These are phyloP conservation scores for Salix exigua DNA, from an alignment of 345 rosid genomes.

Conservation along the genomic window DNA sequence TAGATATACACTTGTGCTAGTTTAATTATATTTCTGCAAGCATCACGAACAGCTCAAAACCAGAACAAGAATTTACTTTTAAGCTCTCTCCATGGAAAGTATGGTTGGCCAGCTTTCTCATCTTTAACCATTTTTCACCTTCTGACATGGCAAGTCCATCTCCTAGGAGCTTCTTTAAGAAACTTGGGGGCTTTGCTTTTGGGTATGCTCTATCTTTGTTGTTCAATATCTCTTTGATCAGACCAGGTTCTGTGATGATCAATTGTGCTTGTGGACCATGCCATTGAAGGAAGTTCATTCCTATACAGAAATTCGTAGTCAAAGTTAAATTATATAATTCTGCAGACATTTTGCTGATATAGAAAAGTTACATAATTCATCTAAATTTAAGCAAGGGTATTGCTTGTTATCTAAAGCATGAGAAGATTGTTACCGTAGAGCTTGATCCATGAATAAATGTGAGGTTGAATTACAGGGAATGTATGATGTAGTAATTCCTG, in stretches of 20 bases:
- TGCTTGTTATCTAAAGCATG: background rate
- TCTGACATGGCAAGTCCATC: constrained; percentile 31
- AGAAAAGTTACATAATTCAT: background rate
- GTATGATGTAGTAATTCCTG: constrained; percentile 1
- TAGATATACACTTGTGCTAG: background rate
- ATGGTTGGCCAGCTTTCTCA: constrained; percentile 42
- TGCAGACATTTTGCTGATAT: background rate
- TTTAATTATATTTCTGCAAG: background rate
- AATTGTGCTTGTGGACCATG: constrained; percentile 32
- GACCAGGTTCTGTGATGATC: constrained; percentile 34
- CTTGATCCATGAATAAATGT: constrained; percentile 11
- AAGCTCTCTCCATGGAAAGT: constrained; percentile 46
- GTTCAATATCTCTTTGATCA: constrained; percentile 40
- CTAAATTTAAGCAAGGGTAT: background rate
- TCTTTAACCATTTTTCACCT: constrained; percentile 41
- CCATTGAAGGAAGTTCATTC: constrained; percentile 36
- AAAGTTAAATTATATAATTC: background rate
- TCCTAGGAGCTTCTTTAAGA: constrained; percentile 29
- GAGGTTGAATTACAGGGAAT: constrained; percentile 1
- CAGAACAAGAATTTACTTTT: constrained; percentile 23
- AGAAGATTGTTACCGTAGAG: constrained; percentile 10
- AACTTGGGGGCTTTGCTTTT: background rate
- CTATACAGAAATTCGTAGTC: constrained; percentile 10
- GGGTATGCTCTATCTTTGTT: constrained; percentile 26
- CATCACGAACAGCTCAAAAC: background rate